These are phyloP conservation scores for Chaetomium tenue DNA, from an alignment of 495 filamentous ascomycete species.

Conservation along the genomic window DNA sequence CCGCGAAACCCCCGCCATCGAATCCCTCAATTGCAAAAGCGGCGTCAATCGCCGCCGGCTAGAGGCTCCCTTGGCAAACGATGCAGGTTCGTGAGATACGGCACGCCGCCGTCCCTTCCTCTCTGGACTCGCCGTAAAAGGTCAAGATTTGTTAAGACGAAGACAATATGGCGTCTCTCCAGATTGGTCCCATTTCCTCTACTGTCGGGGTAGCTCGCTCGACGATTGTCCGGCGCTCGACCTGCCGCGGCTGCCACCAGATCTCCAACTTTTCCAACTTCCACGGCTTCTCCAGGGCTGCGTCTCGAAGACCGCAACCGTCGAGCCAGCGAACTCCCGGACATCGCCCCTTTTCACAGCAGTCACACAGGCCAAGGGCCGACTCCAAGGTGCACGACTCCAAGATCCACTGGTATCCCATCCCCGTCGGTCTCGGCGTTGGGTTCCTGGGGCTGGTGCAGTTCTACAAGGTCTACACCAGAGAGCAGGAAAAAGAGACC, in stretches of 20 bases:
- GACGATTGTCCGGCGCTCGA: constrained; percentile 22
- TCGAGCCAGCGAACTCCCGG: constrained; percentile 19
- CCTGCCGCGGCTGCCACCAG: constrained; percentile 14
- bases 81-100: constrained; percentile 27
- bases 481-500: constrained; percentile 56
- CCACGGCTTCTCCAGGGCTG: background rate
- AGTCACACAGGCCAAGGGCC: constrained; percentile 43
- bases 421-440: constrained; percentile 86
- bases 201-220: constrained; percentile 29
- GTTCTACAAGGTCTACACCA: constrained; percentile 69
- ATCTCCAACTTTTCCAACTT: background rate
- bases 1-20: constrained; percentile 15
- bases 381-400: constrained; percentile 56
- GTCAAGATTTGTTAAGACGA: constrained; percentile 19
- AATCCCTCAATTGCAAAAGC: background rate
- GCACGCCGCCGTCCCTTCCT: background rate
- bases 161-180: constrained; percentile 29
- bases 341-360: constrained; percentile 34
- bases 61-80: constrained; percentile 14
- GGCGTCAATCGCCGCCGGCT: constrained; percentile 16
- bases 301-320: constrained; percentile 23
- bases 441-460: constrained; percentile 81
- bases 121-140: constrained; percentile 4
- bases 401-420: constrained; percentile 92
- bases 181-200: constrained; percentile 27